phyloP scores from a whole-genome alignment of 805 yeast genomes.

The Zygoascus tannicola region DNA sequence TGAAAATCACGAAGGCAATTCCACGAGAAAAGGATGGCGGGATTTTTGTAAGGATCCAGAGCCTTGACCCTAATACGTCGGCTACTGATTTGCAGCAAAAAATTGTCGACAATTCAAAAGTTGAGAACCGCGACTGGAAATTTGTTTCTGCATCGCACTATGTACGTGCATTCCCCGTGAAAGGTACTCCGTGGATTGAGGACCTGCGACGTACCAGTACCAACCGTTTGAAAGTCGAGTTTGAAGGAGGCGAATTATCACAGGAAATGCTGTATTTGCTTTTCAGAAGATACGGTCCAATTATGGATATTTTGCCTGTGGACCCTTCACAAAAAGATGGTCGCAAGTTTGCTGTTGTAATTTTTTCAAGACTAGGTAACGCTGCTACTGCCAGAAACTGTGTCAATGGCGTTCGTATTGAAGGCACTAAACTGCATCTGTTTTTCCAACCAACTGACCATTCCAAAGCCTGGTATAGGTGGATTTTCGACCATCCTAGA shows the following conservation, averaged over 20 bases:
- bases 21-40: conserved; percentile 86
- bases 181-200: conserved; percentile 95
- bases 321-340: conserved; percentile 35
- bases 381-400: conserved; percentile 88
- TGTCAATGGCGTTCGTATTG: conserved; percentile 59
- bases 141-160: conserved; percentile 35
- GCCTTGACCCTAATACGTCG: conserved; percentile 38
- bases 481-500: conserved; percentile 66
- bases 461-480: conserved; percentile 37
- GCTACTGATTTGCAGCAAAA: conserved; percentile 28
- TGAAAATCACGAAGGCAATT: conserved; percentile 49
- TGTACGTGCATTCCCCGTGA: conserved; percentile 61
- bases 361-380: conserved; percentile 47
- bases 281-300: conserved; percentile 80
- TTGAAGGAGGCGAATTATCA: conserved; percentile 65
- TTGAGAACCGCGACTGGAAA: conserved; percentile 24
- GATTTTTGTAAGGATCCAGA: conserved; percentile 70
- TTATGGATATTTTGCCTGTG: conserved; percentile 61
- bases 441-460: conserved; percentile 58
- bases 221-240: conserved; percentile 49
- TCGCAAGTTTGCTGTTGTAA: conserved; percentile 45
- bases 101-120: conserved; percentile 32
- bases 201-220: conserved; percentile 76
- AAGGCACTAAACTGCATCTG: conserved; percentile 60
- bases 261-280: conserved; percentile 76